Evolutionary conservation across 2,329 filamentous ascomycete species (phyloP).

Genomic region (Colletotrichum sp.): DNA sequence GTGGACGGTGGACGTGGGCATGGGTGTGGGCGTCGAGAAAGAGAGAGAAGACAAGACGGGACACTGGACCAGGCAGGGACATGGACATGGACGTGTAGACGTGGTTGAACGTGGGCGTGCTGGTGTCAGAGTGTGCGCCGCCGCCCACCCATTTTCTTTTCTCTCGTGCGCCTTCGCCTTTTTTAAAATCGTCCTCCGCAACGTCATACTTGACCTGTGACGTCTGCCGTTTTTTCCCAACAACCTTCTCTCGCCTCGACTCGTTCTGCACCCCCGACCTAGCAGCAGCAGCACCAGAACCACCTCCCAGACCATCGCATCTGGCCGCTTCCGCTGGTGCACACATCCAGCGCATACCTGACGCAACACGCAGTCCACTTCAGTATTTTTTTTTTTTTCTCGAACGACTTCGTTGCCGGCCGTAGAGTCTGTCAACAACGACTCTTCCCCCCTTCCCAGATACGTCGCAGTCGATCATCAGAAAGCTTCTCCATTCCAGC

Average conservation of each 20-base stretch:
- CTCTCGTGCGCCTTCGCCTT: conserved; percentile 25
- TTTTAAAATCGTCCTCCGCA: conserved; percentile 35
- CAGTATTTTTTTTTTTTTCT: neutral
- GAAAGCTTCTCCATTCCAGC: conserved; percentile 14
- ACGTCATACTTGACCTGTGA: conserved; percentile 50
- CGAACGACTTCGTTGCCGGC: neutral
- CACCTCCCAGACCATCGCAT: neutral
- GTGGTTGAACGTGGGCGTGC: conserved; percentile 3
- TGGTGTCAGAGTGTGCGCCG: conserved; percentile 22
- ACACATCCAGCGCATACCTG: conserved; percentile 7
- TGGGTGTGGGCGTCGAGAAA: neutral
- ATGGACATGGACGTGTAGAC: neutral
- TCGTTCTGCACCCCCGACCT: conserved; percentile 15
- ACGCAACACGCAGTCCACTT: conserved; percentile 1
- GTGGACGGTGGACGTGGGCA: neutral
- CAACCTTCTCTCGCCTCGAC: conserved; percentile 17
- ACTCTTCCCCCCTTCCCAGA: neutral
- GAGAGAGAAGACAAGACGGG: neutral
- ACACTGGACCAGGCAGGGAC: neutral
- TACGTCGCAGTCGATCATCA: conserved; percentile 9
- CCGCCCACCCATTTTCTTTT: conserved; percentile 34
- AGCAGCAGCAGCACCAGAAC: neutral
- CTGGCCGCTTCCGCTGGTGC: neutral
- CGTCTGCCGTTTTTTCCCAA: conserved; percentile 40
- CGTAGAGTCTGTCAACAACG: neutral